Conservation (phyloP, 2,329 filamentous ascomycete species). For the Rhynchosporium secalis region DNA sequence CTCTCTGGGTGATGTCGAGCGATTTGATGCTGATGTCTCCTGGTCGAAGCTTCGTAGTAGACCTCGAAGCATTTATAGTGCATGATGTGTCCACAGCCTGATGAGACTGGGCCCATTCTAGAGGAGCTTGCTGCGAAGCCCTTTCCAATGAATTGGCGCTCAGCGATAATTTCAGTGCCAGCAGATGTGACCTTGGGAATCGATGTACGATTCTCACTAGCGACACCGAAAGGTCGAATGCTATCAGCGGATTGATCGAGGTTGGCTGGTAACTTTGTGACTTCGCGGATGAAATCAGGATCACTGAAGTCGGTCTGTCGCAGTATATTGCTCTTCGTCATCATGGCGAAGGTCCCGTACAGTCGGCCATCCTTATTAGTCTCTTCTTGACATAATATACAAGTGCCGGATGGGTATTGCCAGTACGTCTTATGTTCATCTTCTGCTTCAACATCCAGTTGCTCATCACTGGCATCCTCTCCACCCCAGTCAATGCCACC, state of each 20-base stretch:
- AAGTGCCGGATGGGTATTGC: constrained; percentile 91
- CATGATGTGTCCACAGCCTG: constrained; percentile 97
- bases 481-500: constrained; percentile 87
- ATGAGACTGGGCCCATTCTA: constrained; percentile 75
- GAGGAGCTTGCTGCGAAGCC: constrained; percentile 75
- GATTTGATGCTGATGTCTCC: constrained; percentile 88
- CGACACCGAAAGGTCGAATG: constrained; percentile 85
- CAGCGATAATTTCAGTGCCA: constrained; percentile 69
- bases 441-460: constrained; percentile 58
- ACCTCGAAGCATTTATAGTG: constrained; percentile 94
- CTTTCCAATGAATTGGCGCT: constrained; percentile 82
- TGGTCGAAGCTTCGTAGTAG: constrained; percentile 80
- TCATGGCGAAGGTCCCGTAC: constrained; percentile 89
- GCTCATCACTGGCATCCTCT: constrained; percentile 72
- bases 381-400: constrained; percentile 95
- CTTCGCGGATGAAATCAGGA: constrained; percentile 81
- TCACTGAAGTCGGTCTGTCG: constrained; percentile 84
- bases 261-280: constrained; percentile 72
- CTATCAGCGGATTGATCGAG: constrained; percentile 83
- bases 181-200: constrained; percentile 74
- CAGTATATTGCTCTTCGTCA: constrained; percentile 82
- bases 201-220: constrained; percentile 77
- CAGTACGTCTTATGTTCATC: constrained; percentile 71
- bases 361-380: constrained; percentile 77
- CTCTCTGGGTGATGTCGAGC: constrained; percentile 90